These are phyloP conservation scores for Austropuccinia psidii DNA, from an alignment of 1,284 basidiomycete species.

Conservation along the genomic window DNA sequence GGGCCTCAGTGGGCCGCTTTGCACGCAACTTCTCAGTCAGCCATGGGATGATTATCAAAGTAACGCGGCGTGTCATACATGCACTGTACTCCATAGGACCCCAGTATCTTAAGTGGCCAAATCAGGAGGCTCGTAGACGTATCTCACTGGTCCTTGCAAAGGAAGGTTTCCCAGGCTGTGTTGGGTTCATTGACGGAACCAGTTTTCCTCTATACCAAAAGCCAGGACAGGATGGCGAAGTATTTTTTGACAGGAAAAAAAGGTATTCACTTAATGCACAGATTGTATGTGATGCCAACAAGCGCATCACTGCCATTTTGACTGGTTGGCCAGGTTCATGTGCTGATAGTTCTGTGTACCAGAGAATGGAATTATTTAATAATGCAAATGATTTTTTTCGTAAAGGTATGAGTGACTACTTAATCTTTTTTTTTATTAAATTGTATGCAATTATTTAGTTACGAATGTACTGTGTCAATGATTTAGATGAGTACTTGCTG, in stretches of 20 bases:
- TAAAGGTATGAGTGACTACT: background rate
- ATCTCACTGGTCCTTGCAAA: background rate
- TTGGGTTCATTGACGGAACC: conserved; percentile 12
- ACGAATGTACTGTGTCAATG: no score
- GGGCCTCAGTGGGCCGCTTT: no score
- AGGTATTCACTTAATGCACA: conserved; percentile 9
- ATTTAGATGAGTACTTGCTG: conserved; percentile 6
- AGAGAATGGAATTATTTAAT: background rate
- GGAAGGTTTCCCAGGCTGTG: background rate
- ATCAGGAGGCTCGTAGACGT: background rate
- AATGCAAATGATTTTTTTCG: background rate
- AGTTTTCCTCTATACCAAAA: background rate
- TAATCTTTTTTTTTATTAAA: no score
- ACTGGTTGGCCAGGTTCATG: conserved; percentile 15
- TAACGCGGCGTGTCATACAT: background rate
- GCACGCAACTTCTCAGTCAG: no score
- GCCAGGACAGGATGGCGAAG: background rate
- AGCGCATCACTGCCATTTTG: background rate
- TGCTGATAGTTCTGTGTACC: background rate
- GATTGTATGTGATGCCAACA: conserved; percentile 5
- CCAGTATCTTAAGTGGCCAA: background rate
- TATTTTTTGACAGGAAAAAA: conserved; percentile 4
- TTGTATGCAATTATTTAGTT: no score
- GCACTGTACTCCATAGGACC: background rate
- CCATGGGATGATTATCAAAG: background rate